Base-by-base conservation (phyloP, 495 filamentous ascomycete species). In the Alectoria sarmentosa region DNA sequence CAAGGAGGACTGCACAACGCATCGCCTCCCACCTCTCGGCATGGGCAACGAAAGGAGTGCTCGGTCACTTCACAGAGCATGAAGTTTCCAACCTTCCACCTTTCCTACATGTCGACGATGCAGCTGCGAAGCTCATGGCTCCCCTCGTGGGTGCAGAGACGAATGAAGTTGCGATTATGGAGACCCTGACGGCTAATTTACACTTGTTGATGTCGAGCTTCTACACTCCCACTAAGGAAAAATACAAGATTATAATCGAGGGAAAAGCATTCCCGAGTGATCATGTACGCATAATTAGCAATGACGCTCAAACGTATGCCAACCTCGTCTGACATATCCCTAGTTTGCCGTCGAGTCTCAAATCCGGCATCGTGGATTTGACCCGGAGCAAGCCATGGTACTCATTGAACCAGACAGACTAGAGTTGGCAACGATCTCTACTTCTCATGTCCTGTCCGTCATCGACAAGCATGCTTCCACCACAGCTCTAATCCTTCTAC, bases 201-300 rank as follows among this genome's bases (percentile, higher is more conserved):
- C 94, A 98, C 73, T 72, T 96, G 4, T 76, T 98, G 63, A 88
- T 98, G 88, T 86, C 90, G 42, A 89, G 90, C 66, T 97, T 98
- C 79, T 98, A 97, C 74, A 82, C 77, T 58, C 94, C 94, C 2
- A 86, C 82, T 13, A 80, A 82, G 65, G 84, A 87, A 32, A 82
- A 84, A 64, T 90, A 89, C 69, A 96, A 94, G 77, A 91, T 98
- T 64, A 92, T 98, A 57, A 77, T 97, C 26, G 94, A 98, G 79
- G 87, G 84, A 69, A 96, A 94, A 74, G 92, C 94, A 0, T 98
- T 98, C 72, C 94, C 94, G 14, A 92, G 88, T 74, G 94, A 98
- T 78, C 90, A 96, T 76, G 85, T 87, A 80, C 41, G 80, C 41
- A 32, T 46, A 41, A 28, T 26, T 9, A 9, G 55, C 8, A 8